Evolutionary conservation across 2,329 filamentous ascomycete genomes (phyloP).

Genomic region (Alternaria infectoria): DNA sequence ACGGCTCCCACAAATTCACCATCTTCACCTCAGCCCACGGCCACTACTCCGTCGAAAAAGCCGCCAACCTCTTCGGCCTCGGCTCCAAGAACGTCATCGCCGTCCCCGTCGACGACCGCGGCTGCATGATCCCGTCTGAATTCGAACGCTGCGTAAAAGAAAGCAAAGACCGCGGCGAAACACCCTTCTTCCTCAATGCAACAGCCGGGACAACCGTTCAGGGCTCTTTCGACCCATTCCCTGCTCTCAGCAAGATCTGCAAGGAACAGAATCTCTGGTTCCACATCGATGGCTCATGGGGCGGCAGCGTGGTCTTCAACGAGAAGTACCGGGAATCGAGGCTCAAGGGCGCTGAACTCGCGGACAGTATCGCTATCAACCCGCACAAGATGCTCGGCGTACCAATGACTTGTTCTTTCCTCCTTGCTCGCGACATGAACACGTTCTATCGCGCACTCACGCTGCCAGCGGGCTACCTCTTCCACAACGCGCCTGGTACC

Average conservation of each 20-base stretch:
- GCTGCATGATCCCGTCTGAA: slow-evolving; percentile 72
- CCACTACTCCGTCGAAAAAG: slow-evolving; percentile 95
- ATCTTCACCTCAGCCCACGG: slow-evolving; percentile 89
- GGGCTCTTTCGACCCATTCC: slow-evolving; percentile 85
- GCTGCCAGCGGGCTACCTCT: slow-evolving; percentile 78
- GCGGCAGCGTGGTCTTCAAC: slow-evolving; percentile 78
- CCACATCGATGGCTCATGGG: slow-evolving; percentile 93
- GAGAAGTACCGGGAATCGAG: slow-evolving; percentile 65
- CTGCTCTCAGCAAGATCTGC: slow-evolving; percentile 73
- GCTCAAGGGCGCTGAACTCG: slow-evolving; percentile 73
- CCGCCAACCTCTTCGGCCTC: slow-evolving; percentile 87
- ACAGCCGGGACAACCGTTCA: slow-evolving; percentile 94
- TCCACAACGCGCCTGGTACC: slow-evolving; percentile 47
- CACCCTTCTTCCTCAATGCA: slow-evolving; percentile 92
- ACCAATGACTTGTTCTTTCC: slow-evolving; percentile 87
- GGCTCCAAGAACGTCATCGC: slow-evolving; percentile 75
- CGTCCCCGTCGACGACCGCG: slow-evolving; percentile 74
- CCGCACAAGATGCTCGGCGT: slow-evolving; percentile 98
- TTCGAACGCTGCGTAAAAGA: slow-evolving; percentile 68
- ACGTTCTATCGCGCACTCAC: slow-evolving; percentile 86
- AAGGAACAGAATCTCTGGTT: slow-evolving; percentile 79
- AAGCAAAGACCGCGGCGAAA: slow-evolving; percentile 71
- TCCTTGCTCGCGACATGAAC: slow-evolving; percentile 77
- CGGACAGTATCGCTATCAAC: slow-evolving; percentile 85
- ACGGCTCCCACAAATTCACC: slow-evolving; percentile 69